Evolutionary conservation across 352 stramenopile species (phyloP).

Genomic region (Globisporangium yorkense): DNA sequence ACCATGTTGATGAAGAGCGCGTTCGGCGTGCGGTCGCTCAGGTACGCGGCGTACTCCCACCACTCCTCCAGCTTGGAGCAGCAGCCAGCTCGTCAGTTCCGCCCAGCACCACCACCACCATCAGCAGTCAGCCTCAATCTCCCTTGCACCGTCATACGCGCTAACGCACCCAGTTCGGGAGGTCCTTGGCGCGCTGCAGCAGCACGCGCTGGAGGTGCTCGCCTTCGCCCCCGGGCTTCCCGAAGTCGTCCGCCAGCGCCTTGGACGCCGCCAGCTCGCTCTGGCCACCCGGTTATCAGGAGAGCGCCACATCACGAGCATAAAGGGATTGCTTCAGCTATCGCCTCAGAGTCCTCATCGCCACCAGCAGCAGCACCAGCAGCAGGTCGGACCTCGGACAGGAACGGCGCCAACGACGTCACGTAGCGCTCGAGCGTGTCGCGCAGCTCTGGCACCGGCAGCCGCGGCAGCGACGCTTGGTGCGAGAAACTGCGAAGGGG

Average conservation of each 20-base stretch:
- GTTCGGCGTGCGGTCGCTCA: slow-evolving; percentile 75
- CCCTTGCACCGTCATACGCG: not conserved
- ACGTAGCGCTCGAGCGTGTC: slow-evolving; percentile 85
- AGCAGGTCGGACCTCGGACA: slow-evolving; percentile 34
- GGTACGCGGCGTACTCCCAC: slow-evolving; percentile 90
- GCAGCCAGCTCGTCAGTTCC: not conserved
- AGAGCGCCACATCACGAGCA: too few relatives aligned
- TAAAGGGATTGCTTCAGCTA: not conserved
- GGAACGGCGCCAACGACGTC: slow-evolving; percentile 52
- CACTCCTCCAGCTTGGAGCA: slow-evolving; percentile 68
- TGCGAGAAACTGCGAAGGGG: slow-evolving; percentile 21
- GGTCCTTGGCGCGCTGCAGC: slow-evolving; percentile 31
- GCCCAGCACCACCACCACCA: not conserved
- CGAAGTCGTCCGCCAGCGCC: slow-evolving; percentile 41
- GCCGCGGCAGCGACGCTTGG: slow-evolving; percentile 59
- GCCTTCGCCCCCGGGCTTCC: slow-evolving; percentile 34
- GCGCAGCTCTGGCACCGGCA: slow-evolving; percentile 83
- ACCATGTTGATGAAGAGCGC: slow-evolving; percentile 92
- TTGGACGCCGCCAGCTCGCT: slow-evolving; percentile 34
- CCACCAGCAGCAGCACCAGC: slow-evolving; percentile 20
- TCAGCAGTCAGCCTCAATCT: not conserved
- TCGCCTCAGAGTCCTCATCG: not conserved
- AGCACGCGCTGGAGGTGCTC: slow-evolving; percentile 45
- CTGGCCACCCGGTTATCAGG: slow-evolving; percentile 14
- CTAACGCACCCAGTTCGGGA: slow-evolving; percentile 48